phyloP scores from a whole-genome alignment of 192 early-diverging fungal genomes.

The Umbelopsis sp. region DNA sequence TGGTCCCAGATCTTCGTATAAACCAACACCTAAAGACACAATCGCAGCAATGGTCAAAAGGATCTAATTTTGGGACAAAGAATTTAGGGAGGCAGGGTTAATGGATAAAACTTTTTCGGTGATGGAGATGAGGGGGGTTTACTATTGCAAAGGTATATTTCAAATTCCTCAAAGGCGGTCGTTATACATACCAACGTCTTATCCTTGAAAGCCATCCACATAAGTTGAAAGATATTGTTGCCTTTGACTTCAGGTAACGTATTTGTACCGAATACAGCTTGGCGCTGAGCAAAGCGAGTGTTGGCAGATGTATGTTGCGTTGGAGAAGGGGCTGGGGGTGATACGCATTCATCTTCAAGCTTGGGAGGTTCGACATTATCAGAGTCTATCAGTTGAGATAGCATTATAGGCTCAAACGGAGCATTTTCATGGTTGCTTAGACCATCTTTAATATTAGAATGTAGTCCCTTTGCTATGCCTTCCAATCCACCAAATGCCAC shows the following conservation, averaged over 20 bases:
- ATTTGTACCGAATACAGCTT: constrained; percentile 67
- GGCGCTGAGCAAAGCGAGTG: constrained; percentile 53
- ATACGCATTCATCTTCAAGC: background rate
- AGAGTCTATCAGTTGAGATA: constrained; percentile 21
- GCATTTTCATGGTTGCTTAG: constrained; percentile 38
- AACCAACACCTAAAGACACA: constrained; percentile 76
- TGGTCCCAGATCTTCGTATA: constrained; percentile 76
- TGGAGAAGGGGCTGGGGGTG: background rate
- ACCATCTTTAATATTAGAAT: constrained; percentile 47
- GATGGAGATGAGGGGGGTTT: background rate
- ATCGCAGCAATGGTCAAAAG: constrained; percentile 76
- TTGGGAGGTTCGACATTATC: background rate
- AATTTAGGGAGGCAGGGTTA: constrained; percentile 5
- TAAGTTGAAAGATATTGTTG: constrained; percentile 71
- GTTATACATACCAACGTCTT: constrained; percentile 64
- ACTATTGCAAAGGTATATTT: background rate
- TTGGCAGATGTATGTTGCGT: background rate
- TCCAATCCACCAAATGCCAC: constrained; percentile 46
- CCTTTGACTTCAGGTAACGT: constrained; percentile 67
- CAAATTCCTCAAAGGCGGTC: background rate
- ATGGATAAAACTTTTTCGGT: background rate
- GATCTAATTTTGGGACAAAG: constrained; percentile 48
- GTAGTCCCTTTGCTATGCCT: constrained; percentile 54
- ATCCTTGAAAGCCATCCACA: constrained; percentile 84
- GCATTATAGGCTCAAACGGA: constrained; percentile 33